A percentile compares a stretch with the other conserved stretches of the same genome.
These are phyloP conservation scores for Boletus sp. DNA, from an alignment of 1,284 basidiomycete genomes.

Conservation along the genomic window DNA sequence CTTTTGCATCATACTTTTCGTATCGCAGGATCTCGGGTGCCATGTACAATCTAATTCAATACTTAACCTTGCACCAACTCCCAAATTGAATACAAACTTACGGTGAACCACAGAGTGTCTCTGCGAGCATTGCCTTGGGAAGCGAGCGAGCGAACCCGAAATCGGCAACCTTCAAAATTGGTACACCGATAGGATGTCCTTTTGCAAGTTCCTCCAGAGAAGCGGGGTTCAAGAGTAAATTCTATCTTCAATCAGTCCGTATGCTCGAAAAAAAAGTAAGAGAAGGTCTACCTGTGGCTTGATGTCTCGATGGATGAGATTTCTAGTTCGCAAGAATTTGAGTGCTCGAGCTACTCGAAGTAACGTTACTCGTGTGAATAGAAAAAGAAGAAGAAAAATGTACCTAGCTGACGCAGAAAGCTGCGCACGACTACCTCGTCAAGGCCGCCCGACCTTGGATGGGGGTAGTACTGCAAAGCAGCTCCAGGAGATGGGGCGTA, in stretches of 20 bases:
- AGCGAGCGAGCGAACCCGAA: slow-evolving; percentile 96
- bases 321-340: slow-evolving; percentile 84
- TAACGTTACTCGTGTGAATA: slow-evolving; percentile 26
- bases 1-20: slow-evolving; percentile 97
- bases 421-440: slow-evolving; percentile 89
- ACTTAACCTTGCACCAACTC: slow-evolving; percentile 8
- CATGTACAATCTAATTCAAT: slow-evolving; percentile 80
- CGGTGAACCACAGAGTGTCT: slow-evolving; percentile 97
- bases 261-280: neutral
- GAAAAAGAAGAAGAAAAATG: slow-evolving; percentile 25
- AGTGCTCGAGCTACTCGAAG: slow-evolving; percentile 77
- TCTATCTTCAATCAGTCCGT: slow-evolving; percentile 45
- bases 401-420: slow-evolving; percentile 89
- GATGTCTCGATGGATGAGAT: slow-evolving; percentile 95
- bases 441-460: slow-evolving; percentile 87
- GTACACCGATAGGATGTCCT: slow-evolving; percentile 89
- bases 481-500: slow-evolving; percentile 67
- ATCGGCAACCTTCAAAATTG: slow-evolving; percentile 94
- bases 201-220: slow-evolving; percentile 72
- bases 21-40: slow-evolving; percentile 97
- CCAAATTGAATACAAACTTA: slow-evolving; percentile 40
- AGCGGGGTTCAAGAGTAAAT: slow-evolving; percentile 85
- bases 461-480: slow-evolving; percentile 80
- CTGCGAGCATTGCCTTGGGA: slow-evolving; percentile 90
- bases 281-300: slow-evolving; percentile 76